Percentiles rank a stretch among this genome's conserved stretches.
Conservation (phyloP, 2,329 filamentous ascomycete genomes). For the Verticillium dahliae region DNA sequence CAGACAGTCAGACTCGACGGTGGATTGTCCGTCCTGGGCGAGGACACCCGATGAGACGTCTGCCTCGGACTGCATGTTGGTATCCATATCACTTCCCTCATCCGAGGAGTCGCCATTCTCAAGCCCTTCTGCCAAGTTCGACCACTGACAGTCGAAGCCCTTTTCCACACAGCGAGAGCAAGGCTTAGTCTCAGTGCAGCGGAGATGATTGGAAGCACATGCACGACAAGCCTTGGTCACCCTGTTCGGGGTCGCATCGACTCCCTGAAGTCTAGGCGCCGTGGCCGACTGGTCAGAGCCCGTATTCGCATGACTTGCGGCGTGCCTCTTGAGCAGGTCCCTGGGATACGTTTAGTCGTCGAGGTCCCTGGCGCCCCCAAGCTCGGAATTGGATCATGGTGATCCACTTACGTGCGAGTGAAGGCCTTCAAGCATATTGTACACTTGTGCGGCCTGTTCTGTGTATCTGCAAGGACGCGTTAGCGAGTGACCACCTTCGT, state of each 20-base stretch:
- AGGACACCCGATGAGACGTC: background rate
- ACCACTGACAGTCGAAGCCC: conserved; percentile 20
- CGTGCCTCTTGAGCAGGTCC: conserved; percentile 19
- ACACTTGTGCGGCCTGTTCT: conserved; percentile 22
- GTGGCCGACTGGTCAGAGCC: conserved; percentile 1
- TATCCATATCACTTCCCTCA: background rate
- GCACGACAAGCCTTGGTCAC: conserved; percentile 19
- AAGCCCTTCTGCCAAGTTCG: background rate
- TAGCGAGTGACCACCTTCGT: background rate
- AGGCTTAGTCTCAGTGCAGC: conserved; percentile 22
- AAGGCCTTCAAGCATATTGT: conserved; percentile 21
- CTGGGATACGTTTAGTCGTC: conserved; percentile 6
- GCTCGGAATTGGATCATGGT: background rate
- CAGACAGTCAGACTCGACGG: too few species aligned
- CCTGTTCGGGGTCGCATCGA: conserved; percentile 7
- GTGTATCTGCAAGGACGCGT: conserved; percentile 16
- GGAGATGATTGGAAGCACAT: conserved; percentile 21
- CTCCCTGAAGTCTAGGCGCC: background rate
- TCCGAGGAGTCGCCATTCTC: background rate
- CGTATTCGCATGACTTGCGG: conserved; percentile 13
- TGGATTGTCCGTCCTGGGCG: background rate
- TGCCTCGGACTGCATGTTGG: background rate
- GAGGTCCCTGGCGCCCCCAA: background rate
- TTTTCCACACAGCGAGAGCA: conserved; percentile 19
- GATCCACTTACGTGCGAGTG: conserved; percentile 17